These are phyloP conservation scores for Globisporangium emineosum DNA, from an alignment of 352 stramenopile species.

Conservation along the genomic window DNA sequence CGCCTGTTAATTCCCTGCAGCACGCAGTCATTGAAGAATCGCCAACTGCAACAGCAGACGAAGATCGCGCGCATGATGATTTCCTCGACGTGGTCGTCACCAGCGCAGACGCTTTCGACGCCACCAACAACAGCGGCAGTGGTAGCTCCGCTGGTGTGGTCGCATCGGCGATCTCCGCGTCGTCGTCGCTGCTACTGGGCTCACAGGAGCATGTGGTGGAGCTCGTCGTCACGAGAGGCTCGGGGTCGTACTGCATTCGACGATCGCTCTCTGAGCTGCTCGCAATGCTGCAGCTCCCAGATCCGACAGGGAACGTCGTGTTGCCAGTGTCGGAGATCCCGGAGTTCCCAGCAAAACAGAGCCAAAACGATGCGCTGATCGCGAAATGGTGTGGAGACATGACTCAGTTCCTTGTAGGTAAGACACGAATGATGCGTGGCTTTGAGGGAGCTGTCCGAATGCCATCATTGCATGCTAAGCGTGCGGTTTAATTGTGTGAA, in stretches of 20 bases:
- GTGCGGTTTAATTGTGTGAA: background rate
- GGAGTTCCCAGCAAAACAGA: constrained; percentile 50
- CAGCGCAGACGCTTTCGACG: constrained; percentile 40
- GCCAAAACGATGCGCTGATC: constrained; percentile 45
- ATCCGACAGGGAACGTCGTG: background rate
- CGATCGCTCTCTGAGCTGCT: constrained; percentile 41
- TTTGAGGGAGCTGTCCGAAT: background rate
- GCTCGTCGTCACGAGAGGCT: constrained; percentile 54
- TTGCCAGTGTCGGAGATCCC: constrained; percentile 15
- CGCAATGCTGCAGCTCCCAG: constrained; percentile 25
- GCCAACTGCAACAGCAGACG: background rate
- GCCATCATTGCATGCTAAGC: background rate
- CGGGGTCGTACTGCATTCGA: constrained; percentile 51
- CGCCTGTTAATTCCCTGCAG: background rate
- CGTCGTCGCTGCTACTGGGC: constrained; percentile 25
- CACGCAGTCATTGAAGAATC: background rate
- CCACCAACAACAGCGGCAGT: background rate
- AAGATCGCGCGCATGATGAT: constrained; percentile 18
- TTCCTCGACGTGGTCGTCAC: constrained; percentile 66
- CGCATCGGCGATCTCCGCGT: constrained; percentile 29
- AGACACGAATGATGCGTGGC: no score
- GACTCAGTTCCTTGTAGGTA: constrained; percentile 49
- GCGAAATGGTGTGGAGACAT: constrained; percentile 69
- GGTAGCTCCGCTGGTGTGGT: constrained; percentile 30
- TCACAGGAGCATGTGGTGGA: constrained; percentile 42